Evolutionary conservation across 106 monocot species (phyloP).

Genomic region (Agapanthus africanus): DNA sequence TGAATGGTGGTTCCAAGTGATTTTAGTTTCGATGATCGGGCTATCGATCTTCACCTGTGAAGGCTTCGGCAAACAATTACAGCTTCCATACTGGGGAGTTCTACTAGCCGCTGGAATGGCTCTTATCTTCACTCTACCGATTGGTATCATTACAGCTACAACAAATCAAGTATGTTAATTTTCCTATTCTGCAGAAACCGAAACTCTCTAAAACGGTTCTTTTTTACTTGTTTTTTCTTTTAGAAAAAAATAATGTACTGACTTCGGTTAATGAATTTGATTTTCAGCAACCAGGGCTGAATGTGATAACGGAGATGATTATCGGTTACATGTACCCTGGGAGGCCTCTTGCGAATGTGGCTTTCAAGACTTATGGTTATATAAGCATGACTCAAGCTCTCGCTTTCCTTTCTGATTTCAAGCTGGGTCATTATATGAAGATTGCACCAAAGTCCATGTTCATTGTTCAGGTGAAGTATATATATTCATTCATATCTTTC

Average conservation of each 20-base stretch:
- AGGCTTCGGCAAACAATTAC: conserved; percentile 38
- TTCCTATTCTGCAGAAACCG: not conserved
- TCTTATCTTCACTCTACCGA: conserved; percentile 27
- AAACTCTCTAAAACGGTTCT: too few relatives aligned
- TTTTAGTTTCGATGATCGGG: conserved; percentile 30
- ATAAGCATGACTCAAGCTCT: conserved; percentile 39
- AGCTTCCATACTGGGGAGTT: conserved; percentile 50
- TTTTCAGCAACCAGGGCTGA: conserved; percentile 44
- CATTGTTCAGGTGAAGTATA: conserved; percentile 20
- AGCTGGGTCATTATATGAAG: conserved; percentile 68
- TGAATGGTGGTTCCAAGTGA: conserved; percentile 45
- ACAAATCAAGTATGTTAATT: conserved; percentile 17
- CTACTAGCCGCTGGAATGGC: conserved; percentile 27
- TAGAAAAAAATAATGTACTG: too few relatives aligned
- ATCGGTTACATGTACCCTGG: conserved; percentile 51
- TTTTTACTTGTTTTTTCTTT: too few relatives aligned
- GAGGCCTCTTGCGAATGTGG: conserved; percentile 41
- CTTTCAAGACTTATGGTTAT: conserved; percentile 48
- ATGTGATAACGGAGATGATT: conserved; percentile 46
- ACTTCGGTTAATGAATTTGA: not conserved
- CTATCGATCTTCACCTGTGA: conserved; percentile 31
- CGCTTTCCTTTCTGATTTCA: conserved; percentile 33
- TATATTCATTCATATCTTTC: too few relatives aligned
- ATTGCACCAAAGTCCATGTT: conserved; percentile 63
- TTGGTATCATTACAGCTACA: conserved; percentile 30